A percentile compares a stretch with the other conserved stretches of the same genome.
These are phyloP conservation scores for Colletotrichum tamarilloi DNA, from an alignment of 2,329 filamentous ascomycete species.

Conservation along the genomic window DNA sequence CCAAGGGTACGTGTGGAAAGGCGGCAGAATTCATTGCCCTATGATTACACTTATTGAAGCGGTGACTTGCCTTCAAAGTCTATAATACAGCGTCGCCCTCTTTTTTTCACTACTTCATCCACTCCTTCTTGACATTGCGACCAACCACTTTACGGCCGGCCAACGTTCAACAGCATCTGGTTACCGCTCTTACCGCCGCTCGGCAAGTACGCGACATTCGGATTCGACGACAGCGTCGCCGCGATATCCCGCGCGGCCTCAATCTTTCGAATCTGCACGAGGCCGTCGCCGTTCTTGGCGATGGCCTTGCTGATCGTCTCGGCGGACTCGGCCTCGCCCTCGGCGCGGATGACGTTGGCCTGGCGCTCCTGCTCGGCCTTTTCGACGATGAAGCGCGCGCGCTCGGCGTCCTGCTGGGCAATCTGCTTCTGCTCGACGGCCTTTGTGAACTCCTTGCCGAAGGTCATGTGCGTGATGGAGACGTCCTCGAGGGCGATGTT, in stretches of 20 bases:
- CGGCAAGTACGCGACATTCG: slow-evolving; percentile 95
- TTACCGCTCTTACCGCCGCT: slow-evolving; percentile 72
- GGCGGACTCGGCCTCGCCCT: slow-evolving; percentile 96
- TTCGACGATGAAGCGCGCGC: slow-evolving; percentile 97
- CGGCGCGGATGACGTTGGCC: slow-evolving; percentile 96
- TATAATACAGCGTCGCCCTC: slow-evolving; percentile 34
- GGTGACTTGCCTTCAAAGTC: slow-evolving; percentile 39
- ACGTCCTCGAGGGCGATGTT: slow-evolving; percentile 99
- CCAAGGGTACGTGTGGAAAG: slow-evolving; percentile 3
- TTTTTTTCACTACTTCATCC: slow-evolving; percentile 12
- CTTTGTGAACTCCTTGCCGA: slow-evolving; percentile 98
- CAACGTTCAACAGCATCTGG: slow-evolving; percentile 66
- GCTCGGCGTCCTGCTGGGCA: slow-evolving; percentile 97
- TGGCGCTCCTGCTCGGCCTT: slow-evolving; percentile 98
- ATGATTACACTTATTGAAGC: slow-evolving; percentile 41
- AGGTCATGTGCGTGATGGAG: slow-evolving; percentile 99
- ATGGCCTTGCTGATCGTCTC: slow-evolving; percentile 96
- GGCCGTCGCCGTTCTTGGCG: slow-evolving; percentile 89
- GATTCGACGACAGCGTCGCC: slow-evolving; percentile 86
- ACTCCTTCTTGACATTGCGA: neutral
- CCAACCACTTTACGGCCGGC: slow-evolving; percentile 47
- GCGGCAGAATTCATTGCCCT: slow-evolving; percentile 30
- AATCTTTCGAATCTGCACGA: slow-evolving; percentile 96
- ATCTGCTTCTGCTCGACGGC: slow-evolving; percentile 99
- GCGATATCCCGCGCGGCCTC: slow-evolving; percentile 98